Evolutionary conservation across 2,329 filamentous ascomycete genomes (phyloP).

Genomic region (Gaeumannomyces tritici): DNA sequence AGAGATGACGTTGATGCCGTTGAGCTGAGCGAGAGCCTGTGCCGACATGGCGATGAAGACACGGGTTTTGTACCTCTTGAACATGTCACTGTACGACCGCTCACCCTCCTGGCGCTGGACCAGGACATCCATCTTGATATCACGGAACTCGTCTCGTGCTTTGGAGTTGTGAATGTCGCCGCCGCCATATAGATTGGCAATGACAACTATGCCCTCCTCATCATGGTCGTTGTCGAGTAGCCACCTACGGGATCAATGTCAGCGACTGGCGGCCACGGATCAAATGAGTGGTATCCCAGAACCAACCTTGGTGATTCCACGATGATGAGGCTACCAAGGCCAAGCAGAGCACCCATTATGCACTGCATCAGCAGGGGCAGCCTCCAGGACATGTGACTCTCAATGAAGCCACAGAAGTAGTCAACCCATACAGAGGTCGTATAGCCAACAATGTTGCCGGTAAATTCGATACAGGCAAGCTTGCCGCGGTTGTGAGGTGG

Average conservation of each 20-base stretch:
- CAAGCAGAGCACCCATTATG: constrained; percentile 82
- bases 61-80: constrained; percentile 79
- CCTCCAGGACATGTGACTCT: constrained; percentile 81
- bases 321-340: constrained; percentile 79
- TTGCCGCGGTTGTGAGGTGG: constrained; percentile 94
- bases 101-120: constrained; percentile 92
- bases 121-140: constrained; percentile 98
- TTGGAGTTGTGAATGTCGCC: constrained; percentile 91
- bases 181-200: constrained; percentile 92
- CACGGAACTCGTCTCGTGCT: constrained; percentile 90
- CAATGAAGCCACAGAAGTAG: constrained; percentile 89
- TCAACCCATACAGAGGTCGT: constrained; percentile 97
- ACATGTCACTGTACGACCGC: constrained; percentile 88
- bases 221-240: constrained; percentile 95
- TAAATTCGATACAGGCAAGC: constrained; percentile 95
- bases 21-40: constrained; percentile 88
- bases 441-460: constrained; percentile 93
- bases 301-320: constrained; percentile 85
- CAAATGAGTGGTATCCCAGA: not conserved
- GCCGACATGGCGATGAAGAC: constrained; percentile 99
- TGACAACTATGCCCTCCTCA: constrained; percentile 96
- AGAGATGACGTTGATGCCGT: constrained; percentile 98
- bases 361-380: constrained; percentile 87
- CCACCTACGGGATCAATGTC: constrained; percentile 56
- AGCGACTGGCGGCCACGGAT: constrained; percentile 10